Evolutionary conservation across 805 yeast genomes (phyloP).

Genomic region (Candida maris): DNA sequence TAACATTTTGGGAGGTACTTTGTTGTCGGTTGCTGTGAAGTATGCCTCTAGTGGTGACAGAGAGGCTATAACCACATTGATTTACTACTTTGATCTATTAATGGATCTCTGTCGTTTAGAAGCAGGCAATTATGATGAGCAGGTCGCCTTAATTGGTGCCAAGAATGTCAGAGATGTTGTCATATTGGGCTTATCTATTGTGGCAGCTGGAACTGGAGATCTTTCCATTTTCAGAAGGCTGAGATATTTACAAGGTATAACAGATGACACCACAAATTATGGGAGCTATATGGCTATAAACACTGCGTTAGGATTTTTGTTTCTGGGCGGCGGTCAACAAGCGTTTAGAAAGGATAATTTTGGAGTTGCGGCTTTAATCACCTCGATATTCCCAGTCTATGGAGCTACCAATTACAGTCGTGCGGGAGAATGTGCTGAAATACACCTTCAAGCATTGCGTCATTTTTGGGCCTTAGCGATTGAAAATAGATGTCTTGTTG

Average conservation of each 20-base stretch:
- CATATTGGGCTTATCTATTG: slow-evolving; percentile 60
- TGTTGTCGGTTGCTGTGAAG: slow-evolving; percentile 70
- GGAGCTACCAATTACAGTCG: slow-evolving; percentile 11
- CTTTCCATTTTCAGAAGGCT: slow-evolving; percentile 69
- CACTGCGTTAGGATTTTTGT: slow-evolving; percentile 81
- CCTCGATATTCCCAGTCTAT: slow-evolving; percentile 78
- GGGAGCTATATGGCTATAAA: slow-evolving; percentile 77
- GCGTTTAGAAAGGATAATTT: slow-evolving; percentile 63
- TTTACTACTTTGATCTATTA: slow-evolving; percentile 52
- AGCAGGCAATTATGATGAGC: slow-evolving; percentile 53
- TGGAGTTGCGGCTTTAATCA: slow-evolving; percentile 64
- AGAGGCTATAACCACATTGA: slow-evolving; percentile 50
- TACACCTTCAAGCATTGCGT: slow-evolving; percentile 78
- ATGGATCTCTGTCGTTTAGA: slow-evolving; percentile 40
- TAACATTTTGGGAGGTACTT: slow-evolving; percentile 68
- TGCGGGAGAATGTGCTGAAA: slow-evolving; percentile 39
- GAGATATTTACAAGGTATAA: slow-evolving; percentile 62
- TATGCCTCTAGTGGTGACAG: slow-evolving; percentile 66
- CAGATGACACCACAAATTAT: slow-evolving; percentile 40
- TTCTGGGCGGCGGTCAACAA: slow-evolving; percentile 90
- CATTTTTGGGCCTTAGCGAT: slow-evolving; percentile 89
- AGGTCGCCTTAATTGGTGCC: slow-evolving; percentile 51
- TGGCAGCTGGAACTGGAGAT: slow-evolving; percentile 93
- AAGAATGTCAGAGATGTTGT: slow-evolving; percentile 54
- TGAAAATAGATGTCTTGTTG: slow-evolving; percentile 75